Evolutionary conservation across 208 protist genomes (phyloP), one percentile per base, ranked within the genome.

Genomic region (Acanthamoeba culbertsoni): DNA sequence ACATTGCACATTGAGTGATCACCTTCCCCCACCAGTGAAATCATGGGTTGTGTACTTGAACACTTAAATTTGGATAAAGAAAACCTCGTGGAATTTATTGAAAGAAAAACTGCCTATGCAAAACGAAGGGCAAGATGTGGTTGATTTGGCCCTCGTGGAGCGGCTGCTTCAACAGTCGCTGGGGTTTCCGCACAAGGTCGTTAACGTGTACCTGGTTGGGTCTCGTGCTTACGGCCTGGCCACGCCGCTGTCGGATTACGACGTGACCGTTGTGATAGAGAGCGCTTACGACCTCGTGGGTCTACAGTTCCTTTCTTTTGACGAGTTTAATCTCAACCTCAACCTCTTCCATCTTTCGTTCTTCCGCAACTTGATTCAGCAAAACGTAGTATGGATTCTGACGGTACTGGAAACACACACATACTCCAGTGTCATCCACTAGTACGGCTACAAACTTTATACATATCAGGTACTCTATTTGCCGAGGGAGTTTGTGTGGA

Each of bases 201-300:
- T 82, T 37, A 89, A 89, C 14, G 51, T n/a, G 20, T 89, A 89
- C 55, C 51, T 89, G 51, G 26, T 89, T 18, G 79, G 79, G 23
- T 89, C 79, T 2, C 79, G 79, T 35, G 51, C 55, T 35, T 65
- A 45, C 79, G 79, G 79, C 51, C 55, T 59, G 8, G 79, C 79
- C 28, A 5, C 26, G 20, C 51, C 79, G 31, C 35, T 28, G 4
- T 89, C 79, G 16, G 79, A 89, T 51, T 89, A 89, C 37, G 79
- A 89, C n/a, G 51, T 89, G 51, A 65, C 40, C 1, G 28, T 42
- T 14, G 51, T 89, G 42, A 28, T 89, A 0, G 53, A 57, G 51
- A 65, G 79, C 33, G 26, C 37, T 2, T 46, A 82, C 43, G 43
- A 82, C 42, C 37, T 53, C 26, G 71, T 82, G 12, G 71, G 71